Base-by-base conservation (phyloP, 2,329 filamentous ascomycete genomes). In the Zymoseptoria pseudotritici region DNA sequence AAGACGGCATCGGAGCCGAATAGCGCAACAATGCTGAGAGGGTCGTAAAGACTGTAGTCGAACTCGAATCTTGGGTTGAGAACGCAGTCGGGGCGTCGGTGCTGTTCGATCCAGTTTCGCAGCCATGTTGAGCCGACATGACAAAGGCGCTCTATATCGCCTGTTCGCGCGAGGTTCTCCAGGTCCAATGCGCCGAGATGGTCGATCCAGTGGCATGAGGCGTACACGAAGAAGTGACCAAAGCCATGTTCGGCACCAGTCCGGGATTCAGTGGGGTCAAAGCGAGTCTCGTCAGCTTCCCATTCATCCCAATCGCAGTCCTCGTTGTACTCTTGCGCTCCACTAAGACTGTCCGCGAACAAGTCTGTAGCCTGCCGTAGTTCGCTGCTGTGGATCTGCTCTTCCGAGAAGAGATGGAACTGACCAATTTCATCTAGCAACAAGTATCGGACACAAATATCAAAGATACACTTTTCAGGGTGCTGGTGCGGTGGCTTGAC, bases 151-250 rank as follows among this genome's bases (percentile, higher is more conserved):
- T 52, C 50, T 13, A 52, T 21, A 52, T 52, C n/a, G 20, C 2
- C 19, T 24, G 13, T 21, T 21, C 20, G 20, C 19, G 50, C 17
- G 20, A 52, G 22, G n/a, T 52, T 65, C 2, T 65, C 59, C 57
- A 70, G 74, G 51, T 66, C 69, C 17, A 69, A 57, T 20, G 63
- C 62, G 19, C 66, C 61, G 31, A 71, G 69, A 64, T 75, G 72
- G 1, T 73, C 63, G 3, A 69, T 26, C 72, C 73, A 76, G 52
- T 74, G 58, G 61, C 73, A 74, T 51, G 73, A 73, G 36, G 74
- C 71, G 57, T 76, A 76, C 54, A 69, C 66, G 55, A 75, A 75
- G 58, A 70, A 66, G 53, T 68, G 65, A 46, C 67, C 66, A 61
- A 71, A 69, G 17, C 66, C 65, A 17, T 17, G 13, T 46, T 46